Percentiles rank a stretch among this genome's conserved stretches.
These are phyloP conservation scores for Calonectria crousiana DNA, from an alignment of 2,329 filamentous ascomycete genomes.

Conservation along the genomic window DNA sequence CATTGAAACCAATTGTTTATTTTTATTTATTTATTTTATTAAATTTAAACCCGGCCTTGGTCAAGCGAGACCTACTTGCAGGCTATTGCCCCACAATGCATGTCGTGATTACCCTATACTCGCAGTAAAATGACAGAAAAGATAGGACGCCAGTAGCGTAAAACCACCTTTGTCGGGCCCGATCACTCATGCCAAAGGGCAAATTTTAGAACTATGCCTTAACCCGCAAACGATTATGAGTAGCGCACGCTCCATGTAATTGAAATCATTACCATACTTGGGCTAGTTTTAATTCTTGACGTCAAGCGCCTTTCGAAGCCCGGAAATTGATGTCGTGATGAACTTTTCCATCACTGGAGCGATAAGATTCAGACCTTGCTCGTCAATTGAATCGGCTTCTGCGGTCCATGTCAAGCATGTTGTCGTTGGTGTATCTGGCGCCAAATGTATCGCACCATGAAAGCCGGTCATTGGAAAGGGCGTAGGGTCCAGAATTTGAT, in stretches of 20 bases:
- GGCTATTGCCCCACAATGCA: neutral
- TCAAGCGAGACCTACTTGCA: neutral
- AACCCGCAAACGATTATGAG: neutral
- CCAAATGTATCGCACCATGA: neutral
- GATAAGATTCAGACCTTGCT: neutral
- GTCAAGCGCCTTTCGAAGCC: neutral
- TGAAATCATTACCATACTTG: neutral
- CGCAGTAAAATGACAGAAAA: neutral
- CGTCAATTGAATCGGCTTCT: neutral
- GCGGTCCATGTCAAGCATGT: neutral
- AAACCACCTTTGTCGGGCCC: too few species aligned
- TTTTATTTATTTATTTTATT: too few species aligned
- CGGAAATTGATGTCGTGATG: neutral
- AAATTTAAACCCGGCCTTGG: too few species aligned
- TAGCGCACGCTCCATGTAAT: rapidly evolving
- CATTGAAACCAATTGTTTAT: too few species aligned
- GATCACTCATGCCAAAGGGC: too few species aligned
- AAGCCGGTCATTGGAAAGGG: slow-evolving; percentile 10
- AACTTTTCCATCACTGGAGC: slow-evolving; percentile 1
- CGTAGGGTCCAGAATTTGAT: neutral
- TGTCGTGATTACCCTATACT: neutral
- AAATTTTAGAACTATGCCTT: too few species aligned
- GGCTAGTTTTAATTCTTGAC: neutral
- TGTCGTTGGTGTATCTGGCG: neutral
- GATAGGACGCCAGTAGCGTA: too few species aligned